A percentile compares a stretch with the other conserved stretches of the same genome.
Conservation (phyloP, 257 asterid species). For the Gynochthodes officinalis region DNA sequence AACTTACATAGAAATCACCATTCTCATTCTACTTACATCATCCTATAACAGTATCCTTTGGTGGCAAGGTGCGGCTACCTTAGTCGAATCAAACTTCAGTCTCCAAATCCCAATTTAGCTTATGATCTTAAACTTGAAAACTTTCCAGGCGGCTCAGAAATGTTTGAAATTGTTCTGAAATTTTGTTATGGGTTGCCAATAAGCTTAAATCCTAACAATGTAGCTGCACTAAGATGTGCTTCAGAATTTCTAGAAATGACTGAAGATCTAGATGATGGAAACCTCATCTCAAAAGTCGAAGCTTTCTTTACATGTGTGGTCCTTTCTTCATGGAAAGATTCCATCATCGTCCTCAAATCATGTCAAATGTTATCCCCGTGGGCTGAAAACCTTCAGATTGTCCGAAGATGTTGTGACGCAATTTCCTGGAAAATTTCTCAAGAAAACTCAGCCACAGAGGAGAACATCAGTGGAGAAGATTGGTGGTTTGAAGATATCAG, state of each 20-base stretch:
- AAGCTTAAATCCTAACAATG: conserved; percentile 47
- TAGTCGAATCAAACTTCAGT: conserved; percentile 41
- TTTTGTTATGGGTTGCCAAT: conserved; percentile 67
- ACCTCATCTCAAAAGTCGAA: conserved; percentile 67
- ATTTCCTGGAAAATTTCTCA: conserved; percentile 56
- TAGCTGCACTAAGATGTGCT: conserved; percentile 74
- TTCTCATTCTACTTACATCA: conserved; percentile 15
- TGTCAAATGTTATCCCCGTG: conserved; percentile 78
- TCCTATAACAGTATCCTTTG: conserved; percentile 59
- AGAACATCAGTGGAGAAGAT: conserved; percentile 23
- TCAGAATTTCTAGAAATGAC: conserved; percentile 84
- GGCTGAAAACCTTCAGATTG: conserved; percentile 86
- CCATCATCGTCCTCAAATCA: conserved; percentile 56
- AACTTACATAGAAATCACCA: not conserved
- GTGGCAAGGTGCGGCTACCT: conserved; percentile 60
- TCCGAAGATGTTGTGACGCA: conserved; percentile 78
- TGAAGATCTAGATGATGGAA: conserved; percentile 76
- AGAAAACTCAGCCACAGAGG: conserved; percentile 37
- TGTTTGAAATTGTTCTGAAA: conserved; percentile 52
- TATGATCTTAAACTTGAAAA: conserved; percentile 54
- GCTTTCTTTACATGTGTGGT: conserved; percentile 79
- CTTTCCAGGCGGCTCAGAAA: conserved; percentile 78
- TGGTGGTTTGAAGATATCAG: conserved; percentile 77
- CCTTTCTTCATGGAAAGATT: conserved; percentile 75
- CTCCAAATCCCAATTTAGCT: conserved; percentile 28